phyloP scores from a whole-genome alignment of 1,284 basidiomycete species.

The Microbotryum intermedium region DNA sequence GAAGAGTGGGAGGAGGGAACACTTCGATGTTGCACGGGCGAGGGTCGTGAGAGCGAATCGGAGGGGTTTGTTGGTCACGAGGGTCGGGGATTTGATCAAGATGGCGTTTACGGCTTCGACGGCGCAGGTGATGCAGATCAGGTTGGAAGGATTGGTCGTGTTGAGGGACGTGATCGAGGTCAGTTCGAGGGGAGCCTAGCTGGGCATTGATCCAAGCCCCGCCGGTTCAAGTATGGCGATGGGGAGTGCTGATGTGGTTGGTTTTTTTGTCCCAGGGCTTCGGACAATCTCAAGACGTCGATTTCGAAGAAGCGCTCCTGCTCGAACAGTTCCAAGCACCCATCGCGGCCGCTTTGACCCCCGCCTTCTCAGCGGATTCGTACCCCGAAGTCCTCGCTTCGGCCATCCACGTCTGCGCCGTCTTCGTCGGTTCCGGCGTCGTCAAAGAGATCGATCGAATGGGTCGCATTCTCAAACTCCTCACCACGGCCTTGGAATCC shows the following conservation, averaged over 20 bases:
- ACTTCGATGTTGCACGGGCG: slow-evolving; percentile 65
- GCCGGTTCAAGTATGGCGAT: not conserved
- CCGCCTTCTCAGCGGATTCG: slow-evolving; percentile 88
- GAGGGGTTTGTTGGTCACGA: slow-evolving; percentile 56
- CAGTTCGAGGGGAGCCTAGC: too few relatives aligned
- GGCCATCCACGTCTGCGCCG: slow-evolving; percentile 86
- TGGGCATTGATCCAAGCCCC: too few relatives aligned
- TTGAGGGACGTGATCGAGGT: slow-evolving; percentile 88
- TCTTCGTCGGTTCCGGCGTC: slow-evolving; percentile 92
- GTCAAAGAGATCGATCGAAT: slow-evolving; percentile 81
- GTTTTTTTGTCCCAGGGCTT: slow-evolving; percentile 54
- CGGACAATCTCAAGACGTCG: slow-evolving; percentile 76
- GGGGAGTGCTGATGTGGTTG: not conserved
- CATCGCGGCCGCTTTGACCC: slow-evolving; percentile 94
- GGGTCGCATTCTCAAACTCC: slow-evolving; percentile 85
- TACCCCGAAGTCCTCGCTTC: slow-evolving; percentile 90
- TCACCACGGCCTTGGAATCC: slow-evolving; percentile 69
- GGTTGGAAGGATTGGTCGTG: slow-evolving; percentile 83
- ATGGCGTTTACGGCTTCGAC: slow-evolving; percentile 98
- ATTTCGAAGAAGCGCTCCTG: slow-evolving; percentile 79
- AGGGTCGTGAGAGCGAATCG: slow-evolving; percentile 34
- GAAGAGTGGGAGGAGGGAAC: slow-evolving; percentile 64
- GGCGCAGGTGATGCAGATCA: slow-evolving; percentile 88
- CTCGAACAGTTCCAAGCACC: slow-evolving; percentile 99
- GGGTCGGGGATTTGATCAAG: slow-evolving; percentile 86